Evolutionary conservation across 1,284 basidiomycete genomes (phyloP).

Genomic region (Peniophora sp.): DNA sequence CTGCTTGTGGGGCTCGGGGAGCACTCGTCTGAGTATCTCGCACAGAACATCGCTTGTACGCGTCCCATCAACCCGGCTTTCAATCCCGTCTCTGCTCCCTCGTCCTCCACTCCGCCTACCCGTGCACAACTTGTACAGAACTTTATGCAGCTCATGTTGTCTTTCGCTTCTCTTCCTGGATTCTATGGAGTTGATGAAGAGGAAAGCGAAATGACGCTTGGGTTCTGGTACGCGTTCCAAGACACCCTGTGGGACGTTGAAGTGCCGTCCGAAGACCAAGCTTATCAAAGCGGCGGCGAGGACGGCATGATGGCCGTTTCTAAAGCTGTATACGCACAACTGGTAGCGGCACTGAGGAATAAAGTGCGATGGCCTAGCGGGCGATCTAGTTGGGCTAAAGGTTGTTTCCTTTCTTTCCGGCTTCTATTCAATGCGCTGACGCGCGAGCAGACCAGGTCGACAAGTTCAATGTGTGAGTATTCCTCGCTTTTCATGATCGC

Average conservation of each 20-base stretch:
- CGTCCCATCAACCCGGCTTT: constrained; percentile 20
- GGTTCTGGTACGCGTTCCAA: constrained; percentile 85
- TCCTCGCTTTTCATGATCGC: constrained; percentile 16
- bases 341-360: constrained; percentile 60
- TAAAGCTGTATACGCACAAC: constrained; percentile 70
- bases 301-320: constrained; percentile 49
- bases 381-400: constrained; percentile 58
- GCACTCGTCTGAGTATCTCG: constrained; percentile 77
- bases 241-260: constrained; percentile 79
- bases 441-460: constrained; percentile 55
- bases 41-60: constrained; percentile 51
- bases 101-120: constrained; percentile 19
- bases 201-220: constrained; percentile 78
- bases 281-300: constrained; percentile 14
- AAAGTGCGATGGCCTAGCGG: constrained; percentile 68
- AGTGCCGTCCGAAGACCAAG: constrained; percentile 17
- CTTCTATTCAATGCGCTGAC: constrained; percentile 3
- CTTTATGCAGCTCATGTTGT: constrained; percentile 65
- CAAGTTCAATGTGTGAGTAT: constrained; percentile 63
- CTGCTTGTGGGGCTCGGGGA: constrained; percentile 77
- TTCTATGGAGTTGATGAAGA: constrained; percentile 77
- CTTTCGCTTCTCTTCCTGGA: constrained; percentile 70
- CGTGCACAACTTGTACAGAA: constrained; percentile 55
- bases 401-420: constrained; percentile 23
- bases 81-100: constrained; percentile 13